Conservation (phyloP, 495 filamentous ascomycete species). For the Pseudoneurospora amorphoporcata region DNA sequence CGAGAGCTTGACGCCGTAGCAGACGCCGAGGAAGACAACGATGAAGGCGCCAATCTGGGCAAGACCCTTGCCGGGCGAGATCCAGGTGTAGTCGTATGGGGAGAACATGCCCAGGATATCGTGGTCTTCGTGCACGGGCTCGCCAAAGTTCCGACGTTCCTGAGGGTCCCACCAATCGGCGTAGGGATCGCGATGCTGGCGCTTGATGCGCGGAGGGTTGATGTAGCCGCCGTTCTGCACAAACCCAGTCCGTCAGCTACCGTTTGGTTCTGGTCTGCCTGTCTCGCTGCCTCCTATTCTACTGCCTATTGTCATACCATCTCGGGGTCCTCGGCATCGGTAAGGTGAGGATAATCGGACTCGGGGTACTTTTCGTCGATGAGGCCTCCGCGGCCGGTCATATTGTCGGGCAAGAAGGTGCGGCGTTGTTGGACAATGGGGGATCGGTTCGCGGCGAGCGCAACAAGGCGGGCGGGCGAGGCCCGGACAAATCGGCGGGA, state of each 20-base stretch:
- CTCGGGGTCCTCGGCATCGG: constrained; percentile 60
- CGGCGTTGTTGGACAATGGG: constrained; percentile 37
- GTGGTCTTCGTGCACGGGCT: constrained; percentile 93
- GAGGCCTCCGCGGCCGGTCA: constrained; percentile 21
- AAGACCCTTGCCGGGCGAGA: constrained; percentile 58
- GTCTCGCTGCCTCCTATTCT: constrained; percentile 1
- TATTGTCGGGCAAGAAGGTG: constrained; percentile 34
- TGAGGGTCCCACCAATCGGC: constrained; percentile 97
- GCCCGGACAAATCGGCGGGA: constrained; percentile 47
- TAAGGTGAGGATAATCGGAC: constrained; percentile 41
- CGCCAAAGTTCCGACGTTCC: constrained; percentile 89
- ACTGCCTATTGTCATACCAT: constrained; percentile 43
- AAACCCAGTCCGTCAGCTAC: constrained; percentile 13
- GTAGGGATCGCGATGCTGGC: constrained; percentile 83
- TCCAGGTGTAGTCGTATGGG: constrained; percentile 81
- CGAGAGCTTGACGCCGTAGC: constrained; percentile 54
- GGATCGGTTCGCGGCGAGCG: constrained; percentile 32
- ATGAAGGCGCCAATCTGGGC: constrained; percentile 69
- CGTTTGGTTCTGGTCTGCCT: neutral
- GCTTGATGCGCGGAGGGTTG: constrained; percentile 76
- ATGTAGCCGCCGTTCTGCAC: constrained; percentile 82
- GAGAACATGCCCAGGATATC: constrained; percentile 90
- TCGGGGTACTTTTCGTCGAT: constrained; percentile 43
- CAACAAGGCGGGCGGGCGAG: constrained; percentile 43
- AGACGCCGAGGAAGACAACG: constrained; percentile 55